These are phyloP conservation scores for Populus pruinosa DNA, from an alignment of 345 rosid species.

Conservation along the genomic window DNA sequence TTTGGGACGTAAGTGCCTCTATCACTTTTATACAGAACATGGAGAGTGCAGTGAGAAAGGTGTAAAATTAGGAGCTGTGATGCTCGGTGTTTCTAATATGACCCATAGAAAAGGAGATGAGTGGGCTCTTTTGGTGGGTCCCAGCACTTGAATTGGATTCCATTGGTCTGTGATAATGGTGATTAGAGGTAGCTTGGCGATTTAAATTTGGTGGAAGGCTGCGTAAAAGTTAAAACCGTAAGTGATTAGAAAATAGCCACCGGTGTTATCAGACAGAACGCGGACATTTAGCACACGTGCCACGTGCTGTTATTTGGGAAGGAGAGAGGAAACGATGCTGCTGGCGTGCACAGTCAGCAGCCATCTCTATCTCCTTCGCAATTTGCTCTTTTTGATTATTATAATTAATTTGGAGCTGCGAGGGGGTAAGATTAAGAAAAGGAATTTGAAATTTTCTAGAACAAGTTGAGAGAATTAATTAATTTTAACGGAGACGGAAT, in stretches of 20 bases:
- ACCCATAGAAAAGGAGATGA: neutral
- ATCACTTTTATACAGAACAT: neutral
- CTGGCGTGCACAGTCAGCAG: neutral
- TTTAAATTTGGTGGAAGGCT: neutral
- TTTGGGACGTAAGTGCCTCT: neutral
- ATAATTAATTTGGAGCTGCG: neutral
- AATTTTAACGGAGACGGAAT: too few species aligned
- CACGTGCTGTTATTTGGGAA: slow-evolving; percentile 9
- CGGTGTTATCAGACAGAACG: neutral
- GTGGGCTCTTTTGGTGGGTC: neutral
- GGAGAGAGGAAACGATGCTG: slow-evolving; percentile 6
- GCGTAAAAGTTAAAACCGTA: neutral
- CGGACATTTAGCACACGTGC: slow-evolving; percentile 9
- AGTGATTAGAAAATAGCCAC: neutral
- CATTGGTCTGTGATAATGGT: slow-evolving; percentile 18
- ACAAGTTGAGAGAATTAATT: too few species aligned
- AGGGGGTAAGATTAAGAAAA: too few species aligned
- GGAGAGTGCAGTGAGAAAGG: neutral
- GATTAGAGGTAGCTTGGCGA: neutral
- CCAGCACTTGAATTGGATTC: neutral
- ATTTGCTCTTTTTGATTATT: neutral
- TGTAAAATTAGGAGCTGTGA: slow-evolving; percentile 25
- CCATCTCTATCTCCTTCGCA: neutral
- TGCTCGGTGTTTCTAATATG: neutral
- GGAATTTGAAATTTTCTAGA: too few species aligned